phyloP scores from a whole-genome alignment of 495 filamentous ascomycete genomes.

The Xylona heveae region DNA sequence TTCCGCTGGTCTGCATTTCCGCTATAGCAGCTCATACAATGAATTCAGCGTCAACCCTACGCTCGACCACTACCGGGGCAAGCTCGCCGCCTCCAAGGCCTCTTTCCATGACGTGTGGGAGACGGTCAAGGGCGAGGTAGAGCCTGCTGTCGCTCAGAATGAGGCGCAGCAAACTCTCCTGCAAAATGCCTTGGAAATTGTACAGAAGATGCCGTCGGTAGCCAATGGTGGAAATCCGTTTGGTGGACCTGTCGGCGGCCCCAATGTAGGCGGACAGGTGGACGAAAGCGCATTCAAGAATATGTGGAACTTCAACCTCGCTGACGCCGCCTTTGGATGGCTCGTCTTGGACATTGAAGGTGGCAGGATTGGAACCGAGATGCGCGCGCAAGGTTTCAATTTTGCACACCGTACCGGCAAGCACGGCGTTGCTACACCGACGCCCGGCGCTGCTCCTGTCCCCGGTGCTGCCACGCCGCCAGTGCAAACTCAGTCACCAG shows the following conservation, averaged over 20 bases:
- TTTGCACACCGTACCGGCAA: slow-evolving; percentile 77
- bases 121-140: slow-evolving; percentile 86
- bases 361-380: slow-evolving; percentile 91
- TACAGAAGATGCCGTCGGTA: slow-evolving; percentile 86
- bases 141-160: slow-evolving; percentile 79
- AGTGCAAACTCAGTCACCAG: slow-evolving; percentile 1
- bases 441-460: slow-evolving; percentile 1
- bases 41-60: slow-evolving; percentile 99
- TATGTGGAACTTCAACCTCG: slow-evolving; percentile 99
- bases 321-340: slow-evolving; percentile 93
- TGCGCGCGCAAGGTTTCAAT: slow-evolving; percentile 98
- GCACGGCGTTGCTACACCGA: slow-evolving; percentile 10
- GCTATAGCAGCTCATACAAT: slow-evolving; percentile 98
- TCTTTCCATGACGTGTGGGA: slow-evolving; percentile 99
- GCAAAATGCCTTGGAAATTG: slow-evolving; percentile 71
- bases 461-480: slow-evolving; percentile 1
- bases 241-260: slow-evolving; percentile 60
- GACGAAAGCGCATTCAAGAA: slow-evolving; percentile 99
- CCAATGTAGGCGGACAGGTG: slow-evolving; percentile 57
- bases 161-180: slow-evolving; percentile 80
- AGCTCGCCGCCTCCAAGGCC: slow-evolving; percentile 96
- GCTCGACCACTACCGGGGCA: slow-evolving; percentile 94
- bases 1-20: slow-evolving; percentile 93
- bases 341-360: slow-evolving; percentile 85
- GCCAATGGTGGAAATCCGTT: slow-evolving; percentile 95